Percentiles rank a stretch among this genome's conserved stretches.
phyloP scores from a whole-genome alignment of 495 filamentous ascomycete genomes.

The Annulohypoxylon bovei region DNA sequence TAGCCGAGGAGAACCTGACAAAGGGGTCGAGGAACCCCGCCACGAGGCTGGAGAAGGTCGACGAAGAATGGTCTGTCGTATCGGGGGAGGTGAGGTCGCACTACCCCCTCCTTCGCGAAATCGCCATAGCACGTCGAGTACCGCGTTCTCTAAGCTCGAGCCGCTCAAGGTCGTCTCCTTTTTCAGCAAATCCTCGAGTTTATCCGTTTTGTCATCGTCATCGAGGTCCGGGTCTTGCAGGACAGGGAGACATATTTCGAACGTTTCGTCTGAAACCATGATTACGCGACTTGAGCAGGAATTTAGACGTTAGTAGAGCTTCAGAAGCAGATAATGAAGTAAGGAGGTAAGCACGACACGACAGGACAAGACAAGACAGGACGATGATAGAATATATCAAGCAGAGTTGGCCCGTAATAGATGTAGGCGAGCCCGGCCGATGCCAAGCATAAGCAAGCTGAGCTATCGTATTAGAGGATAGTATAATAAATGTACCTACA shows the following conservation, averaged over 20 bases:
- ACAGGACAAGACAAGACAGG: slow-evolving; percentile 1
- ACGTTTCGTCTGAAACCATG: slow-evolving; percentile 93
- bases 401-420: slow-evolving; percentile 14
- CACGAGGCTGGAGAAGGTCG: slow-evolving; percentile 92
- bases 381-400: slow-evolving; percentile 24
- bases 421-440: slow-evolving; percentile 23
- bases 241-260: slow-evolving; percentile 88
- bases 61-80: slow-evolving; percentile 88
- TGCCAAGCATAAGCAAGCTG: slow-evolving; percentile 30
- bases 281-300: slow-evolving; percentile 39
- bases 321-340: not conserved
- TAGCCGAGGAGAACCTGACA: slow-evolving; percentile 77
- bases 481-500: slow-evolving; percentile 14
- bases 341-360: slow-evolving; percentile 9
- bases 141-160: slow-evolving; percentile 84
- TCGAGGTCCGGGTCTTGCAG: slow-evolving; percentile 84
- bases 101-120: slow-evolving; percentile 81
- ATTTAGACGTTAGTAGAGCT: slow-evolving; percentile 29
- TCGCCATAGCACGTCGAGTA: slow-evolving; percentile 92
- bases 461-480: slow-evolving; percentile 18
- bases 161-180: slow-evolving; percentile 80
- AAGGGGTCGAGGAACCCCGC: slow-evolving; percentile 82
- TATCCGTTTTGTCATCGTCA: slow-evolving; percentile 96
- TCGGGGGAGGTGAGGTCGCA: slow-evolving; percentile 78
- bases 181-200: slow-evolving; percentile 84